phyloP scores from a whole-genome alignment of 805 yeast species.

The Wickerhamiella domercqiae region DNA sequence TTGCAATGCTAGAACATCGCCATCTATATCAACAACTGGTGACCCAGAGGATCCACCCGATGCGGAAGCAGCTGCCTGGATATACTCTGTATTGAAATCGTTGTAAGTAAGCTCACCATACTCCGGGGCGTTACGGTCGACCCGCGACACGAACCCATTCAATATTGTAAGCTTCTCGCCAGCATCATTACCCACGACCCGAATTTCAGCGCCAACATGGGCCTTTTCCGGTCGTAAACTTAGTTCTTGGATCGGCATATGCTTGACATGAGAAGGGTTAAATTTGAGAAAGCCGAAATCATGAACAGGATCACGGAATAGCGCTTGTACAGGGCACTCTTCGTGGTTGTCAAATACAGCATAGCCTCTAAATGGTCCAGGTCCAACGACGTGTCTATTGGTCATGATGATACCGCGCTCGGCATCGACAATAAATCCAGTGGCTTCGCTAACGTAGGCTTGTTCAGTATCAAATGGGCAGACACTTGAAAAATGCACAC shows the following conservation, averaged over 20 bases:
- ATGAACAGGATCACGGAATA: slow-evolving; percentile 88
- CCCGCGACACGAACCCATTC: slow-evolving; percentile 67
- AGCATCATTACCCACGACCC: slow-evolving; percentile 93
- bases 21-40: slow-evolving; percentile 84
- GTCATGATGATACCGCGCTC: slow-evolving; percentile 71
- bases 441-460: slow-evolving; percentile 68
- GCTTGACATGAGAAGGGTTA: slow-evolving; percentile 54
- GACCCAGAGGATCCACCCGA: slow-evolving; percentile 94
- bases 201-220: slow-evolving; percentile 78
- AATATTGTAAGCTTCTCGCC: slow-evolving; percentile 84
- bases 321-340: slow-evolving; percentile 71
- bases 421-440: slow-evolving; percentile 87
- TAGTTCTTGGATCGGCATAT: slow-evolving; percentile 55
- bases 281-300: slow-evolving; percentile 83
- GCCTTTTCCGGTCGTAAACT: slow-evolving; percentile 69
- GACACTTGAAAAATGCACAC: slow-evolving; percentile 80
- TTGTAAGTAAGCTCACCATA: slow-evolving; percentile 78
- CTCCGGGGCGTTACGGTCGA: slow-evolving; percentile 90
- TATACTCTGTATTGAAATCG: slow-evolving; percentile 86
- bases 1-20: slow-evolving; percentile 77
- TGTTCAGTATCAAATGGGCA: slow-evolving; percentile 74
- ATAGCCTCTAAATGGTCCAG: slow-evolving; percentile 86
- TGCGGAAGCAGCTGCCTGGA: slow-evolving; percentile 92
- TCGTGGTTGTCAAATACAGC: slow-evolving; percentile 91
- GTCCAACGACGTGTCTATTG: slow-evolving; percentile 88